A percentile compares a stretch with the other conserved stretches of the same genome.
phyloP scores from a whole-genome alignment of 176 grass and related monocot species.

The Eleusine indica region DNA sequence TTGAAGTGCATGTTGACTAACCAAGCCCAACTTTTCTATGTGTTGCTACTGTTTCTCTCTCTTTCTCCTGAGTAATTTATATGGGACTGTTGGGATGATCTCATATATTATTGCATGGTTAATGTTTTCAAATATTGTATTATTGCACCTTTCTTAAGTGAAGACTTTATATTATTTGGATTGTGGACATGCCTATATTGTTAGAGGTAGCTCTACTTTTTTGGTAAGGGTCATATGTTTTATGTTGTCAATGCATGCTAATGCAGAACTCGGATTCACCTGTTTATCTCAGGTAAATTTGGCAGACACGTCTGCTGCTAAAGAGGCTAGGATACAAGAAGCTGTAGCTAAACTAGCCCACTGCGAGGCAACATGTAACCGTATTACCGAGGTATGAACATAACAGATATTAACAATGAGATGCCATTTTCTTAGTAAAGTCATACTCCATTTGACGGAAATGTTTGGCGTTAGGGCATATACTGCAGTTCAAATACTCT shows the following conservation, averaged over 20 bases:
- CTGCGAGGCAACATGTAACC: slow-evolving; percentile 71
- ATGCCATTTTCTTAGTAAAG: slow-evolving; percentile 24
- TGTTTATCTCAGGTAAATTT: slow-evolving; percentile 63
- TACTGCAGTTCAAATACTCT: neutral
- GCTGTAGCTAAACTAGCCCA: slow-evolving; percentile 72
- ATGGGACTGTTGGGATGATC: neutral
- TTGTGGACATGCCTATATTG: neutral
- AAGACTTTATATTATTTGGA: neutral
- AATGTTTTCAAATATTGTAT: neutral
- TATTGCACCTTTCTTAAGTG: neutral
- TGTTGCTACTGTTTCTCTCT: neutral
- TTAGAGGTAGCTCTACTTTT: slow-evolving; percentile 8
- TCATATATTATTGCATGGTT: neutral
- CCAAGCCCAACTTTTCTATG: neutral
- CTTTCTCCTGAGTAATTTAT: slow-evolving; percentile 6
- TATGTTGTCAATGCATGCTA: slow-evolving; percentile 7
- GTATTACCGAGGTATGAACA: slow-evolving; percentile 70
- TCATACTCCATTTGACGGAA: neutral
- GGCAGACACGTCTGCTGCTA: slow-evolving; percentile 63
- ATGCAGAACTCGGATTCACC: neutral
- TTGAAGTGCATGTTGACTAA: neutral
- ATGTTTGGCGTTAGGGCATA: neutral
- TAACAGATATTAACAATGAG: neutral
- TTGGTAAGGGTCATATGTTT: neutral
- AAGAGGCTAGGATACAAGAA: slow-evolving; percentile 75